A percentile compares a stretch with the other conserved stretches of the same genome.
Conservation (phyloP, 2,329 filamentous ascomycete genomes). For the Thelonectria olida region DNA sequence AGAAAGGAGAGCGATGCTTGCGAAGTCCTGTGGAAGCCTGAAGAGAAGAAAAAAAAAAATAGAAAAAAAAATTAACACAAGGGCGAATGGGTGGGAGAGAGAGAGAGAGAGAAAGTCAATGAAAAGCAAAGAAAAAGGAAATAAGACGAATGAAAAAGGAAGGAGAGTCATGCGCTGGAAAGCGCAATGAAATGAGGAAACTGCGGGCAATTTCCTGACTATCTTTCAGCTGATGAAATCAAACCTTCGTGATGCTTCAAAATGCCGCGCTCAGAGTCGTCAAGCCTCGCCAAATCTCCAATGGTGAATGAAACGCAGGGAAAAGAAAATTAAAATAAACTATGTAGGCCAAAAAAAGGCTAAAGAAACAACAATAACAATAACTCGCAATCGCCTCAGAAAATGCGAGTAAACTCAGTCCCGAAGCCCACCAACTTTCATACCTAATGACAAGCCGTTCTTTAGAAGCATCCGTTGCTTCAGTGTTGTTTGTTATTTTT, state of each 20-base stretch:
- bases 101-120: no score
- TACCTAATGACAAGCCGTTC: neutral
- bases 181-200: neutral
- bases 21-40: neutral
- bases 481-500: neutral
- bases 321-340: no score
- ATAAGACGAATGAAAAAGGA: neutral
- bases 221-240: neutral
- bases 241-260: neutral
- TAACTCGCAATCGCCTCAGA: no score
- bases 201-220: neutral
- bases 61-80: no score
- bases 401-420: no score
- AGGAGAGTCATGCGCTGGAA: neutral
- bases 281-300: no score
- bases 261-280: no score
- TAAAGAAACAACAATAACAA: no score
- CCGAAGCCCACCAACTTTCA: no score
- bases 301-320: no score
- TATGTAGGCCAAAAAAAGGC: no score
- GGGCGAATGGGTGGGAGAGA: no score
- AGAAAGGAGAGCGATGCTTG: neutral
- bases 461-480: neutral
- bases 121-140: neutral
- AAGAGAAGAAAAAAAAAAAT: neutral